These are phyloP conservation scores for Pascua guehoae DNA, from an alignment of 1,284 basidiomycete species.

Conservation along the genomic window DNA sequence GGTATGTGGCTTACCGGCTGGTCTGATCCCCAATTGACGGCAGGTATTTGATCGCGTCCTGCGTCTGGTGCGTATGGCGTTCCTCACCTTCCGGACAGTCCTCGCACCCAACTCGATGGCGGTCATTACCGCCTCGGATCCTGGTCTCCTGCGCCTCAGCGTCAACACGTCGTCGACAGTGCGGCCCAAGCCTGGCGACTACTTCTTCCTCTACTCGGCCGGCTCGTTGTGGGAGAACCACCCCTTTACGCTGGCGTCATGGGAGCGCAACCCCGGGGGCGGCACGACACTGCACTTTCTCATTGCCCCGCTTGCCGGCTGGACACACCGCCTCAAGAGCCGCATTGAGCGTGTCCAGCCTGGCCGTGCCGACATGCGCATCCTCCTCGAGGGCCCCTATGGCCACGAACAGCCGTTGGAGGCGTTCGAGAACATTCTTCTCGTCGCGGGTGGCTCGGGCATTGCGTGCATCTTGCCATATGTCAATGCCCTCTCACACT, in stretches of 20 bases:
- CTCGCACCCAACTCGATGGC: conserved; percentile 17
- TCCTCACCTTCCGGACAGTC: conserved; percentile 20
- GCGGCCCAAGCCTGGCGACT: conserved; percentile 24
- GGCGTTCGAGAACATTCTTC: conserved; percentile 23
- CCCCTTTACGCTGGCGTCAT: conserved; percentile 30
- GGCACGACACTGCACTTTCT: conserved; percentile 25
- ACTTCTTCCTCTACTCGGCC: conserved; percentile 35
- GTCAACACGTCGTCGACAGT: conserved; percentile 21
- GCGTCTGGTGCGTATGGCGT: conserved; percentile 23
- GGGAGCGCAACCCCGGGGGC: conserved; percentile 6
- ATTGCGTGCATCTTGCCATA: conserved; percentile 33
- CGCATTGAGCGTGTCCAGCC: conserved; percentile 4
- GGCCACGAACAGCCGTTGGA: conserved; percentile 22
- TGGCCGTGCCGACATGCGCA: neutral
- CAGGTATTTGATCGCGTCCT: conserved; percentile 24
- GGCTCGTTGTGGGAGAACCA: conserved; percentile 32
- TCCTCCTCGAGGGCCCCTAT: conserved; percentile 39
- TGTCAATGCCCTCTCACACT: conserved; percentile 13
- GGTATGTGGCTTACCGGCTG: neutral
- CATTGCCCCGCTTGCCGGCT: conserved; percentile 23
- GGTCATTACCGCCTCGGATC: conserved; percentile 9
- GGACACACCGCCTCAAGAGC: conserved; percentile 11
- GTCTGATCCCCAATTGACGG: neutral
- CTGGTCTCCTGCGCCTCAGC: conserved; percentile 26
- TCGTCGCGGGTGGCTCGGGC: conserved; percentile 33